phyloP scores from a whole-genome alignment of 169 alveolate species.

The Plasmodium yoelii region DNA sequence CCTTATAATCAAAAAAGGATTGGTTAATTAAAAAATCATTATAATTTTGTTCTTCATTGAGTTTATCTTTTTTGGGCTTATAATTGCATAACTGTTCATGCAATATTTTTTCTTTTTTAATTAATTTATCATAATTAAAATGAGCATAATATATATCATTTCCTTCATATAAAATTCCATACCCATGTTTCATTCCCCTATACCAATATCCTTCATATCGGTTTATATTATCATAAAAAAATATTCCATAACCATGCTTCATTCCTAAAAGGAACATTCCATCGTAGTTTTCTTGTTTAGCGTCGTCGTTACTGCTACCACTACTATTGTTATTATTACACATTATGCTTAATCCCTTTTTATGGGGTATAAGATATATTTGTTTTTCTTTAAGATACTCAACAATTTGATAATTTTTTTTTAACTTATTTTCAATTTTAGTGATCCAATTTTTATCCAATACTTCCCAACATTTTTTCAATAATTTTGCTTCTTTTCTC shows the following conservation, averaged over 20 bases:
- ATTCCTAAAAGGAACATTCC: conserved; percentile 69
- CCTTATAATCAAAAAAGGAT: conserved; percentile 52
- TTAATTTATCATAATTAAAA: conserved; percentile 71
- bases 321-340: neutral
- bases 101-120: conserved; percentile 43
- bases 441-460: conserved; percentile 56
- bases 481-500: conserved; percentile 31
- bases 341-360: conserved; percentile 68
- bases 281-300: conserved; percentile 69
- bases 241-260: conserved; percentile 76
- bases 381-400: conserved; percentile 56
- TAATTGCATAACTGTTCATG: conserved; percentile 33
- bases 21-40: conserved; percentile 55
- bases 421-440: conserved; percentile 35
- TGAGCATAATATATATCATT: conserved; percentile 52
- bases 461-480: conserved; percentile 36
- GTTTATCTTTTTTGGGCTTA: conserved; percentile 37
- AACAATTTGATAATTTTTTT: conserved; percentile 52
- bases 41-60: conserved; percentile 4
- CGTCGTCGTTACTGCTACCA: no score
- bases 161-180: conserved; percentile 73
- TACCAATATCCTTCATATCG: conserved; percentile 74
- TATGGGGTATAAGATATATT: conserved; percentile 46
- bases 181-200: conserved; percentile 75
- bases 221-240: conserved; percentile 50